These are phyloP conservation scores for Pouteria campechiana DNA, from an alignment of 179 eudicot species.

Conservation along the genomic window DNA sequence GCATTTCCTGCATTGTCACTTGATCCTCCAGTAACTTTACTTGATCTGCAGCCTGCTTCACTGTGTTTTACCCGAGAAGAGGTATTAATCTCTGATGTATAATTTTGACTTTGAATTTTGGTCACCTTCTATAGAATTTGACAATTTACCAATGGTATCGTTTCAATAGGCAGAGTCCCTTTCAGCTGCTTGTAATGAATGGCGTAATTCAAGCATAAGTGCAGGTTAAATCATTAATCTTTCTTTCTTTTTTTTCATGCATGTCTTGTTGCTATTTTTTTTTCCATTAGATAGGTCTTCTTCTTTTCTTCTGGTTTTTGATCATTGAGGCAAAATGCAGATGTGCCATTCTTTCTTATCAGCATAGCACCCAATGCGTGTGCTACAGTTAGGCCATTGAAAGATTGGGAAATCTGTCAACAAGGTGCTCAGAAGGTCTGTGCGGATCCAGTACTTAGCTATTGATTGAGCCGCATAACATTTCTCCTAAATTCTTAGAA, in stretches of 20 bases:
- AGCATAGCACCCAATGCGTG: slow-evolving; percentile 45
- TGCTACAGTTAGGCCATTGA: slow-evolving; percentile 53
- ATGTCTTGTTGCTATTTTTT: not conserved
- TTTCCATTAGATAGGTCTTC: slow-evolving; percentile 2
- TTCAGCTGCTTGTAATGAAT: slow-evolving; percentile 61
- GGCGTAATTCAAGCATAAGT: slow-evolving; percentile 69
- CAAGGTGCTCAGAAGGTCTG: slow-evolving; percentile 57
- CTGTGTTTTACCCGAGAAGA: slow-evolving; percentile 57
- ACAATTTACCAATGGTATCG: not conserved
- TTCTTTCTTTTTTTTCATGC: not conserved
- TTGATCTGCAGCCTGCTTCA: slow-evolving; percentile 66
- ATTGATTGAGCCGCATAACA: no score
- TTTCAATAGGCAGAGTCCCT: slow-evolving; percentile 52
- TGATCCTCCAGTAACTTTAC: slow-evolving; percentile 74
- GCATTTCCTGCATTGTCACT: slow-evolving; percentile 83
- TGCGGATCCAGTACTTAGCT: no score
- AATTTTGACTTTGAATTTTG: not conserved
- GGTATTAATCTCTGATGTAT: slow-evolving; percentile 20
- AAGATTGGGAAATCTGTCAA: slow-evolving; percentile 64
- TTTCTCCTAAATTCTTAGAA: no score
- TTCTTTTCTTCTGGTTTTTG: no score
- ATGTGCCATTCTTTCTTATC: slow-evolving; percentile 72
- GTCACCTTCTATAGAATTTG: no score
- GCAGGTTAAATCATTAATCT: slow-evolving; percentile 29
- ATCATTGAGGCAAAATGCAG: no score